Conservation (phyloP, 2,329 filamentous ascomycete genomes). For the Venturiaceae sp. region DNA sequence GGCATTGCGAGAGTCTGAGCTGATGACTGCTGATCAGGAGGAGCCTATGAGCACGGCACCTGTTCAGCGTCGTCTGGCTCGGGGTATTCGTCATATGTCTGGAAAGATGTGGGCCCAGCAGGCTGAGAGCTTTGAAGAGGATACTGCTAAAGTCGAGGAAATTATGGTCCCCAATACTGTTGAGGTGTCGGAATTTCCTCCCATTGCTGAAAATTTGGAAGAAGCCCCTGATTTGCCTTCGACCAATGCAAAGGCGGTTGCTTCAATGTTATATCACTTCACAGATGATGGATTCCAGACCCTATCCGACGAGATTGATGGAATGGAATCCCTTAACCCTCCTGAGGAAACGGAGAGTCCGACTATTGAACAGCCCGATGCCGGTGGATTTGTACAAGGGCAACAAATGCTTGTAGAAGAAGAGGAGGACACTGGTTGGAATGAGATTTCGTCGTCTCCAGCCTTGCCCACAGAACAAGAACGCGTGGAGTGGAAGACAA, state of each 20-base stretch:
- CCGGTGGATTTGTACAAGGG: not conserved
- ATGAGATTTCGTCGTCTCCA: not conserved
- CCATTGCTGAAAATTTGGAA: not conserved
- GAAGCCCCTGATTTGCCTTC: not conserved
- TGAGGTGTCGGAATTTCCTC: not conserved
- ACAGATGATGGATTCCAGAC: not conserved
- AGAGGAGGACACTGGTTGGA: not conserved
- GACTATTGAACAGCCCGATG: not conserved
- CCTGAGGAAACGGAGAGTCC: not conserved
- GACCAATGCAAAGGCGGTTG: too few species aligned
- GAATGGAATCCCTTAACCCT: not conserved
- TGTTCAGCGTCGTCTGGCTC: not conserved
- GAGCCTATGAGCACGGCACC: not conserved
- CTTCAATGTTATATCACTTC: not conserved
- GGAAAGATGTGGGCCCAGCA: not conserved
- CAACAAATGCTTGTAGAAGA: not conserved
- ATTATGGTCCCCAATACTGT: not conserved
- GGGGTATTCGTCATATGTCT: not conserved
- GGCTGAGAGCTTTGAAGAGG: not conserved
- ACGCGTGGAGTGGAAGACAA: not conserved
- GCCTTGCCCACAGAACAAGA: not conserved
- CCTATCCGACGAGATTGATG: not conserved
- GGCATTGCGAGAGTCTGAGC: slow-evolving; percentile 24
- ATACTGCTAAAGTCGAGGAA: not conserved
- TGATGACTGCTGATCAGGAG: not conserved